These are phyloP conservation scores for Pseudopyricularia javanii DNA, from an alignment of 2,329 filamentous ascomycete genomes.

Conservation along the genomic window DNA sequence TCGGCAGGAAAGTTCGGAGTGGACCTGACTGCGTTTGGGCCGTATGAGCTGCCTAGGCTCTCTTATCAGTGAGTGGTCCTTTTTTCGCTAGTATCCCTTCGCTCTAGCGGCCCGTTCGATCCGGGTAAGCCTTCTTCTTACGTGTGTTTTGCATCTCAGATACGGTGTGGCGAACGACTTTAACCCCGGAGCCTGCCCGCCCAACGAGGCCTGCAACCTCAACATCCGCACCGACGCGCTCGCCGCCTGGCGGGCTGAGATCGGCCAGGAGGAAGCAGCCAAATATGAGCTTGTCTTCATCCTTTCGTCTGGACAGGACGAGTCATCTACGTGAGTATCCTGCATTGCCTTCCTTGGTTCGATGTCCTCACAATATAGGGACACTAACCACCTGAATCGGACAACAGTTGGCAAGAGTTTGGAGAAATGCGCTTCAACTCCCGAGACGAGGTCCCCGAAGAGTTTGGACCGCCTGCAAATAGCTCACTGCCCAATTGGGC, in stretches of 20 bases:
- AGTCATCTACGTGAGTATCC: conserved; percentile 27
- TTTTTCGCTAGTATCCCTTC: not conserved
- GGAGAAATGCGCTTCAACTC: conserved; percentile 38
- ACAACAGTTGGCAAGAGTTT: conserved; percentile 35
- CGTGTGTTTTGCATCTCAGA: not conserved
- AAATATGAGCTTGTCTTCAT: conserved; percentile 39
- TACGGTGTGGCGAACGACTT: conserved; percentile 37
- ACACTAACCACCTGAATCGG: not conserved
- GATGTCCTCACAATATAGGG: not conserved
- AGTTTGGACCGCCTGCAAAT: conserved; percentile 34
- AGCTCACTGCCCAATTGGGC: conserved; percentile 29
- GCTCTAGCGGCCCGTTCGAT: no score
- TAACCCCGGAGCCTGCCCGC: conserved; percentile 34
- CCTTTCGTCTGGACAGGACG: conserved; percentile 40
- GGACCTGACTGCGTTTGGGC: conserved; percentile 37
- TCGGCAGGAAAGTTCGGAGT: conserved; percentile 38
- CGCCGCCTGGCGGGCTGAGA: conserved; percentile 34
- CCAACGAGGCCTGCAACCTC: conserved; percentile 25
- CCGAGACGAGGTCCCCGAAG: conserved; percentile 32
- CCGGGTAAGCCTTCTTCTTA: no score
- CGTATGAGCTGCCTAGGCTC: conserved; percentile 32
- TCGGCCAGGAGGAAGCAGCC: conserved; percentile 33
- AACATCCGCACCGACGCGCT: conserved; percentile 36
- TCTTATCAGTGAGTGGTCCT: conserved; percentile 23
- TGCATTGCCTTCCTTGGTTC: no score